Evolutionary conservation across 106 monocot genomes (phyloP).

Genomic region (Allium sativum): DNA sequence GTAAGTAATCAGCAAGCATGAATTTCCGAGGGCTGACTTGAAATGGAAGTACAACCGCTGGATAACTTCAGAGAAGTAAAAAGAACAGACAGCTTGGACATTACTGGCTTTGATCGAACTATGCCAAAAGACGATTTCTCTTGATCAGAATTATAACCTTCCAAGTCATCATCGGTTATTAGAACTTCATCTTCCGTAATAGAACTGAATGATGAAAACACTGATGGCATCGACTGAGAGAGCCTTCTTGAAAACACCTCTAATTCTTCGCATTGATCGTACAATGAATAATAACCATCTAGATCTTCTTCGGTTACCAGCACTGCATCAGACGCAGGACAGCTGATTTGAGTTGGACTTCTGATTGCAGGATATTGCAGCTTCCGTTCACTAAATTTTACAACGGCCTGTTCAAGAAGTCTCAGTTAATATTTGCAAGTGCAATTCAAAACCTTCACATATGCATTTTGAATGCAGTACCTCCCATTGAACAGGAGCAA

Average conservation of each 20-base stretch:
- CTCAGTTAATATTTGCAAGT: background rate
- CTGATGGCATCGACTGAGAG: background rate
- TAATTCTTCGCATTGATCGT: slow-evolving; percentile 2
- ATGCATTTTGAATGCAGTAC: slow-evolving; percentile 16
- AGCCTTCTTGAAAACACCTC: slow-evolving; percentile 7
- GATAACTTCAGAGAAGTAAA: slow-evolving; percentile 37
- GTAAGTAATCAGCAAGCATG: slow-evolving; percentile 31
- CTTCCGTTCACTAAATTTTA: slow-evolving; percentile 32
- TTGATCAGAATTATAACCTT: slow-evolving; percentile 7
- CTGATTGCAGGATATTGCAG: slow-evolving; percentile 27
- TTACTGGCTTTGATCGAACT: slow-evolving; percentile 9
- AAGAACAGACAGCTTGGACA: slow-evolving; percentile 34
- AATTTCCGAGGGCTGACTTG: slow-evolving; percentile 25
- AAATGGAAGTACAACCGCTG: slow-evolving; percentile 9
- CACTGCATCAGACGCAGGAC: slow-evolving; percentile 22
- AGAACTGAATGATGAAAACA: slow-evolving; percentile 2
- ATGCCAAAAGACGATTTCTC: slow-evolving; percentile 3
- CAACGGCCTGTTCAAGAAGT: slow-evolving; percentile 31
- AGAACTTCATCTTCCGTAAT: slow-evolving; percentile 11
- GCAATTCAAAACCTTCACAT: background rate
- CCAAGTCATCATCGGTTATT: slow-evolving; percentile 15
- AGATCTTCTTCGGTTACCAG: slow-evolving; percentile 51
- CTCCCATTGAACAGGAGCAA: slow-evolving; percentile 75
- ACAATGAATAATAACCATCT: slow-evolving; percentile 30
- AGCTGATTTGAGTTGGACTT: slow-evolving; percentile 2